Conservation (phyloP, 495 filamentous ascomycete species). For the Glarea lozoyensis region DNA sequence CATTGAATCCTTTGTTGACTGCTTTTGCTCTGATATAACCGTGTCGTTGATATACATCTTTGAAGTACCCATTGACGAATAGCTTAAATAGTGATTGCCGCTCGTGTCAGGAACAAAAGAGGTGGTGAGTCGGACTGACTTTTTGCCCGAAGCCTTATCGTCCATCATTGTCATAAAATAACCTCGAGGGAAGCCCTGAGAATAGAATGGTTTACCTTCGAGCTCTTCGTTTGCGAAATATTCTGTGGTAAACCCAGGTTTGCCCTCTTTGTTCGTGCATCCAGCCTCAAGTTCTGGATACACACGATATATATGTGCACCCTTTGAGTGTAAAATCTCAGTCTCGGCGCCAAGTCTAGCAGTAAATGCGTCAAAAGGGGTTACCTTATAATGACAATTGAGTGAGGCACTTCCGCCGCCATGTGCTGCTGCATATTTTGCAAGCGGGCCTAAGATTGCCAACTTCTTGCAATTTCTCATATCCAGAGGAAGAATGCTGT, state of each 20-base stretch:
- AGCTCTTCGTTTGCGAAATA: conserved; percentile 40
- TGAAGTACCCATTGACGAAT: not conserved
- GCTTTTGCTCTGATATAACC: not conserved
- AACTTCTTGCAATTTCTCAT: conserved; percentile 24
- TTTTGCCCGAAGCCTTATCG: not conserved
- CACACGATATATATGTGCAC: conserved; percentile 41
- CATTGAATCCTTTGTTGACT: conserved; percentile 1
- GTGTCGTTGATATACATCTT: not conserved
- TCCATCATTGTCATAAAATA: not conserved
- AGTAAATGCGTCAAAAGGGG: conserved; percentile 55
- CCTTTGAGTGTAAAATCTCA: conserved; percentile 31
- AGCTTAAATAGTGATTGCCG: not conserved
- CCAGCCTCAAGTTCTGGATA: conserved; percentile 39
- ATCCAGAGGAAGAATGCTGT: conserved; percentile 39
- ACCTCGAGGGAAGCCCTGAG: conserved; percentile 36
- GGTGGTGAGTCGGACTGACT: not conserved
- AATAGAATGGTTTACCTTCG: conserved; percentile 54
- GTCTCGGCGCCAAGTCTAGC: conserved; percentile 25
- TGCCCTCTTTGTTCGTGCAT: conserved; percentile 30
- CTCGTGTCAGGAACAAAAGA: not conserved
- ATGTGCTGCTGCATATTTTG: conserved; percentile 52
- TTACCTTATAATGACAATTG: conserved; percentile 53
- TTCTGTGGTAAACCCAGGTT: conserved; percentile 27
- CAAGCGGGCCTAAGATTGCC: conserved; percentile 23
- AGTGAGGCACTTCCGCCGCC: conserved; percentile 63